Evolutionary conservation across 495 filamentous ascomycete genomes (phyloP), one percentile per base, ranked within the genome.

Genomic region (Lentithecium fluviatile): DNA sequence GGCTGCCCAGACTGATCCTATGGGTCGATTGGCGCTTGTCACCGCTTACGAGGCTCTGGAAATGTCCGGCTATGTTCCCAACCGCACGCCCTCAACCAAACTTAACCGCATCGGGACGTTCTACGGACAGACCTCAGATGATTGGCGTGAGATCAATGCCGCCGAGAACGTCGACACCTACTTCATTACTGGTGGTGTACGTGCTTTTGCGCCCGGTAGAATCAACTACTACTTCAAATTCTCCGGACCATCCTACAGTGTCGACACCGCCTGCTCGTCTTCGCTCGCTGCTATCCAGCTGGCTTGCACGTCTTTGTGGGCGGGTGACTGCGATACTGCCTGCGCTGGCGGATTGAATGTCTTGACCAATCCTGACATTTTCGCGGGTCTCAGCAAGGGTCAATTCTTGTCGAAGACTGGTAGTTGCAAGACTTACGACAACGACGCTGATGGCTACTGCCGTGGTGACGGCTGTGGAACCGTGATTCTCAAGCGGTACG

Each of bases 141-240:
- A 97, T 63, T 96, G 90, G 80, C 84, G 88, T 73, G 92, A 96
- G 65, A 88, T 95, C 63, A 95, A 95, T 71, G 89, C 88, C 47
- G 87, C 88, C 15, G 85, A 97, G 67, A 89, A 95, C 58, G 85
- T 96, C 56, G 91, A 95, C 71, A 96, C 91, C 0, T 96, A 96
- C 71, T 96, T 86, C 75, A 96, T 95, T 69, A 90, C 91, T 0
- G 91, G 91, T 47, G 91, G 88, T 67, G 87, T 92, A 17, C 83
- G 90, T 42, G 91, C 91, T 15, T 96, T 96, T 59, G 87, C 86
- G 1, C 90, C 92, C 0, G 92, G 91, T 2, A 82, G 91, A 29
- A 92, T 96, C 70, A 95, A 94, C 67, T 88, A 88, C 68, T 88
- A 89, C 68, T 90, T 96, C 71, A 91, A 91, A 52, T 95, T 95